phyloP scores from a whole-genome alignment of 768 basidiomycete genomes.

The Mycena metata region DNA sequence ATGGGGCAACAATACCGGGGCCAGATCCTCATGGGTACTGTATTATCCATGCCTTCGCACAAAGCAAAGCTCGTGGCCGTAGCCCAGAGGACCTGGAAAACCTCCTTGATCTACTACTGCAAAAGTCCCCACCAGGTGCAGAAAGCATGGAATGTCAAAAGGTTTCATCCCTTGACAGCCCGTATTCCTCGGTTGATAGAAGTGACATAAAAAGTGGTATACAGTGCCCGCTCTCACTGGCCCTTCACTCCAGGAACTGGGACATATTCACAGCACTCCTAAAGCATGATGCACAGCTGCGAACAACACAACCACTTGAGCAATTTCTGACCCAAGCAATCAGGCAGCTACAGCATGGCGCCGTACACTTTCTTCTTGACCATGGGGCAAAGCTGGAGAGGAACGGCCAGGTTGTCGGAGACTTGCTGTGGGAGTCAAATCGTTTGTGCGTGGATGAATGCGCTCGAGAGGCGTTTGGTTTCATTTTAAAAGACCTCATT shows the following conservation, averaged over 20 bases:
- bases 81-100: not conserved
- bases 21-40: slow-evolving; percentile 18
- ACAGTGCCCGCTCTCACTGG: slow-evolving; percentile 29
- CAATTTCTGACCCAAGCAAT: slow-evolving; percentile 1
- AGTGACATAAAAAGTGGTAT: too few species aligned
- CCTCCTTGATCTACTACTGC: slow-evolving; percentile 24
- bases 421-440: slow-evolving; percentile 9
- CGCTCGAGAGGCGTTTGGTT: not conserved
- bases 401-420: not conserved
- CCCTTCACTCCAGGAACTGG: slow-evolving; percentile 24
- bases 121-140: slow-evolving; percentile 17
- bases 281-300: slow-evolving; percentile 21
- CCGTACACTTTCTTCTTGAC: slow-evolving; percentile 14
- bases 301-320: slow-evolving; percentile 15
- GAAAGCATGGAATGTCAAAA: slow-evolving; percentile 29
- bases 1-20: slow-evolving; percentile 10
- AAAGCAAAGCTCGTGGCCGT: not conserved
- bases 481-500: slow-evolving; percentile 5
- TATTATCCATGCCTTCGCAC: slow-evolving; percentile 7
- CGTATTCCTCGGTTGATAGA: too few species aligned
- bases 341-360: not conserved
- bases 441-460: not conserved
- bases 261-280: slow-evolving; percentile 14
- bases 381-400: slow-evolving; percentile 10
- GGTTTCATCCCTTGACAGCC: too few species aligned